Percentiles rank a stretch among this genome's conserved stretches.
Evolutionary conservation across 176 grass and related monocot species (phyloP).

Genomic region (Bolboschoenus planiculmis): DNA sequence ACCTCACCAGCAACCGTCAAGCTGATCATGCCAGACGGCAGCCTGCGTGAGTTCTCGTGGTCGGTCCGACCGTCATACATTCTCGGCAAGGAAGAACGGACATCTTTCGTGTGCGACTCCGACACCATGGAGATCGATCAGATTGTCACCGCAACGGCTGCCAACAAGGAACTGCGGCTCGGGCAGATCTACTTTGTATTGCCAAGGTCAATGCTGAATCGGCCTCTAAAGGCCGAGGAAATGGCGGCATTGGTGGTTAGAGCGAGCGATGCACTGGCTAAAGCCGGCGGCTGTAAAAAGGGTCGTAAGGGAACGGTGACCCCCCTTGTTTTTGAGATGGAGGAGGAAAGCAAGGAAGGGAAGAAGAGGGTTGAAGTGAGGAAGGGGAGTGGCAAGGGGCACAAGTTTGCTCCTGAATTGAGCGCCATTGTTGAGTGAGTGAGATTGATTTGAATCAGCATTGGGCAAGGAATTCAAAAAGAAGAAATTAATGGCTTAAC

Average conservation of each 20-base stretch:
- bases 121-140: slow-evolving; percentile 67
- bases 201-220: slow-evolving; percentile 40
- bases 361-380: background rate
- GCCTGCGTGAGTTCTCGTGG: slow-evolving; percentile 48
- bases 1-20: slow-evolving; percentile 34
- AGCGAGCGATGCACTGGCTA: slow-evolving; percentile 49
- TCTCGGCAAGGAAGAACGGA: slow-evolving; percentile 31
- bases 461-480: background rate
- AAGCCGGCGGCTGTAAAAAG: slow-evolving; percentile 5
- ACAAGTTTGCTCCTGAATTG: slow-evolving; percentile 54
- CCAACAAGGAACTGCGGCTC: slow-evolving; percentile 33
- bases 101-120: slow-evolving; percentile 76
- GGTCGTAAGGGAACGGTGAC: slow-evolving; percentile 35
- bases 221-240: slow-evolving; percentile 42
- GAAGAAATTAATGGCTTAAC: background rate
- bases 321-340: slow-evolving; percentile 55
- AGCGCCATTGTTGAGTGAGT: slow-evolving; percentile 58
- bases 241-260: slow-evolving; percentile 55
- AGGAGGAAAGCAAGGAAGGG: slow-evolving; percentile 19
- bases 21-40: slow-evolving; percentile 54
- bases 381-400: slow-evolving; percentile 7
- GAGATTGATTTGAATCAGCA: slow-evolving; percentile 19
- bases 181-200: slow-evolving; percentile 95
- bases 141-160: slow-evolving; percentile 16
- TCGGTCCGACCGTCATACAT: slow-evolving; percentile 29